Evolutionary conservation across 2,329 filamentous ascomycete species (phyloP).

Genomic region (Cladosporium sp.): DNA sequence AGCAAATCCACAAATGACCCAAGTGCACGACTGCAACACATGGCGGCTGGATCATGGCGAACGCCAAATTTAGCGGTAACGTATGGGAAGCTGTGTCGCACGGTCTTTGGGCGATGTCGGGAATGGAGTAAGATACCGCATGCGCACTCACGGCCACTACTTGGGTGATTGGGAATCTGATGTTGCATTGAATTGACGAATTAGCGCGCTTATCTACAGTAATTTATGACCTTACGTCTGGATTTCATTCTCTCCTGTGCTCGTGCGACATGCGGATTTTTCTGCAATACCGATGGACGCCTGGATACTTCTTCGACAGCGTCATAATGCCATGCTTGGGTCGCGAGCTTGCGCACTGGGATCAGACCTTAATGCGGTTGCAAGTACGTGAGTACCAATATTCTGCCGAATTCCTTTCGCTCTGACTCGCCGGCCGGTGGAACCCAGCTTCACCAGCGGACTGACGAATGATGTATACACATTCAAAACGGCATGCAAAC

Average conservation of each 20-base stretch:
- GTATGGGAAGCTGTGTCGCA: conserved; percentile 18
- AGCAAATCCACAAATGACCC: conserved; percentile 3
- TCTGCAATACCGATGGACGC: not conserved
- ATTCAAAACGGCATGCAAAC: too few species aligned
- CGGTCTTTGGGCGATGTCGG: conserved; percentile 16
- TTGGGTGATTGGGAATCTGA: not conserved
- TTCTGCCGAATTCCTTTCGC: too few species aligned
- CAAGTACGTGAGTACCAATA: too few species aligned
- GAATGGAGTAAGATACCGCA: conserved; percentile 18
- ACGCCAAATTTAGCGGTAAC: conserved; percentile 11
- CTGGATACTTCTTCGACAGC: too few species aligned
- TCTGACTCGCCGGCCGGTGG: too few species aligned
- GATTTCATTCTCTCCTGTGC: not conserved
- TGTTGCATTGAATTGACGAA: not conserved
- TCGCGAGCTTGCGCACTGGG: too few species aligned
- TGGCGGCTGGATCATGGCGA: conserved; percentile 16
- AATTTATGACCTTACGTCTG: not conserved
- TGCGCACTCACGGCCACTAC: not conserved
- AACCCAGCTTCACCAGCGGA: too few species aligned
- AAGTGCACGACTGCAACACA: conserved; percentile 12
- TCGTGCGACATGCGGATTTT: not conserved
- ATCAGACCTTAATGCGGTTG: too few species aligned
- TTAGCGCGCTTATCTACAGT: not conserved
- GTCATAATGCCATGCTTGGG: too few species aligned
- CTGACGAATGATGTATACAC: too few species aligned